Conservation (phyloP, 1,284 basidiomycete species). For the Austroboletus novae-zelandiae region DNA sequence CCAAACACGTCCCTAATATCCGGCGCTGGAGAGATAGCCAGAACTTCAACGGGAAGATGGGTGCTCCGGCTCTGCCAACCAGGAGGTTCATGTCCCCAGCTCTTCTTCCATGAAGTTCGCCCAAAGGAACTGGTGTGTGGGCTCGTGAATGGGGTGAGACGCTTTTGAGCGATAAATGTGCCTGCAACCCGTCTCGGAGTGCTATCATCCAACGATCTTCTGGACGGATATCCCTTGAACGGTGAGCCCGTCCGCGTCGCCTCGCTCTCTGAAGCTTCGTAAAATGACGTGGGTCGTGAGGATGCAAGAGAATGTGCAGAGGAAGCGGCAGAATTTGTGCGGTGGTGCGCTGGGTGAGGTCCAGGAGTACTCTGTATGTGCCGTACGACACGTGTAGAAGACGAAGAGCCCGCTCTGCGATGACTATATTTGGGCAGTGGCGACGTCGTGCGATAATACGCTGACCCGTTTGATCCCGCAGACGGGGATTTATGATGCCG, state of each 20-base stretch:
- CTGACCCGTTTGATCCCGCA: slow-evolving; percentile 68
- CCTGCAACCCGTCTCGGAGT: slow-evolving; percentile 44
- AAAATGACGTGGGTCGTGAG: slow-evolving; percentile 71
- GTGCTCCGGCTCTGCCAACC: slow-evolving; percentile 75
- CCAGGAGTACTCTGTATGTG: slow-evolving; percentile 47
- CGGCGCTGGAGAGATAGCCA: slow-evolving; percentile 56
- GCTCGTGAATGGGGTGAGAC: slow-evolving; percentile 62
- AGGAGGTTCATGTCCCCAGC: slow-evolving; percentile 80
- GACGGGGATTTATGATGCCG: slow-evolving; percentile 72
- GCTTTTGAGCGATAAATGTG: slow-evolving; percentile 74
- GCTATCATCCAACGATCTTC: slow-evolving; percentile 47
- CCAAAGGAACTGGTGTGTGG: slow-evolving; percentile 49
- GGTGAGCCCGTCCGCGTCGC: slow-evolving; percentile 52
- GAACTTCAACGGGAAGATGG: slow-evolving; percentile 69
- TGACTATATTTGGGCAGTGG: slow-evolving; percentile 67
- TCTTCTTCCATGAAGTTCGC: slow-evolving; percentile 83
- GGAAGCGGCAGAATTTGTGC: slow-evolving; percentile 72
- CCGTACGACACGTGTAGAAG: slow-evolving; percentile 73
- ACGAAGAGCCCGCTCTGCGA: slow-evolving; percentile 67
- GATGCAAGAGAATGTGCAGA: slow-evolving; percentile 69
- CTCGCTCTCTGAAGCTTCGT: slow-evolving; percentile 71
- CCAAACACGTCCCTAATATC: slow-evolving; percentile 79
- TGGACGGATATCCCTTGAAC: slow-evolving; percentile 39
- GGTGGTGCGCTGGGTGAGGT: slow-evolving; percentile 48
- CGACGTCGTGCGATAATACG: slow-evolving; percentile 59